phyloP scores from a whole-genome alignment of 1,284 basidiomycete genomes.

The Papiliotrema flavescens region DNA sequence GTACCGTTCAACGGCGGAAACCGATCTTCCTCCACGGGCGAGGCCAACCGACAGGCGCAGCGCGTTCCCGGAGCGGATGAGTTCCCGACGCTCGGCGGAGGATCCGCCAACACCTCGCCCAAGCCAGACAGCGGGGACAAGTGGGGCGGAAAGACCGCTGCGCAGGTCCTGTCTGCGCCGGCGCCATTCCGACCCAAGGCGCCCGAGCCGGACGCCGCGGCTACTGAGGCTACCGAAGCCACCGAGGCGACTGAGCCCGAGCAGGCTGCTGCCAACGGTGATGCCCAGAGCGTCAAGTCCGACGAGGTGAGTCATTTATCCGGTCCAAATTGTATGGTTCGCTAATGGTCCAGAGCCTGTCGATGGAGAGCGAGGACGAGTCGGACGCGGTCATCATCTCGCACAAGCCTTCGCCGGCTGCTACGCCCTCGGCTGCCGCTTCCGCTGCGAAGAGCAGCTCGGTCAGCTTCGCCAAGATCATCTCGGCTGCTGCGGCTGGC shows the following conservation, averaged over 20 bases:
- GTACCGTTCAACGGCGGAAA: conserved; percentile 9
- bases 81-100: conserved; percentile 47
- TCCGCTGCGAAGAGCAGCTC: conserved; percentile 18
- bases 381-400: conserved; percentile 49
- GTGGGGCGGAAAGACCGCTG: conserved; percentile 43
- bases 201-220: conserved; percentile 13
- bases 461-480: conserved; percentile 41
- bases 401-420: conserved; percentile 11
- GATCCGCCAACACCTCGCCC: conserved; percentile 3
- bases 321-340: not conserved
- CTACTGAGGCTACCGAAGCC: not conserved
- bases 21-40: not conserved
- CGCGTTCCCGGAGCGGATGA: conserved; percentile 48
- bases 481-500: conserved; percentile 12
- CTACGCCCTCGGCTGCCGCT: conserved; percentile 14
- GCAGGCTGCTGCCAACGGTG: conserved; percentile 7
- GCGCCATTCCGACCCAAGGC: conserved; percentile 38
- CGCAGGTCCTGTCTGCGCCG: conserved; percentile 48
- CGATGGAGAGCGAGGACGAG: conserved; percentile 44
- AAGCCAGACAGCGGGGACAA: conserved; percentile 18
- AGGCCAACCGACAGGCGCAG: conserved; percentile 17
- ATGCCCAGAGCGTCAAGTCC: conserved; percentile 21
- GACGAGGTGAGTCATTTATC: conserved; percentile 16
- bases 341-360: conserved; percentile 26
- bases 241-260: not conserved